Percentiles rank a stretch among this genome's conserved stretches.
phyloP scores from a whole-genome alignment of 441 rosid species.

The Adansonia madagascariensis region DNA sequence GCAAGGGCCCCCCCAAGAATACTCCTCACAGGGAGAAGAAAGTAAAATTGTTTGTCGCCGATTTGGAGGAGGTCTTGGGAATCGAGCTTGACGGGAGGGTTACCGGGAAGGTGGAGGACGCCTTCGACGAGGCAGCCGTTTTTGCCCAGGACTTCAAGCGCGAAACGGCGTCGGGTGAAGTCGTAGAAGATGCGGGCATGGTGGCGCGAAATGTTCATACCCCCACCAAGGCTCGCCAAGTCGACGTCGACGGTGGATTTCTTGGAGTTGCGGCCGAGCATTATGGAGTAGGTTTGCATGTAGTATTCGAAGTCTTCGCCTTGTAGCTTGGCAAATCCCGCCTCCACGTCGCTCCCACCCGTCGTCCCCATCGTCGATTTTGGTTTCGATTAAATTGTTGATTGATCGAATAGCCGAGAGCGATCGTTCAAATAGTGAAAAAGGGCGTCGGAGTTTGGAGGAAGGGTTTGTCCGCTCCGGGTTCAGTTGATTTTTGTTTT shows the following conservation, averaged over 20 bases:
- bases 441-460: not conserved
- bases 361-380: slow-evolving; percentile 53
- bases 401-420: not conserved
- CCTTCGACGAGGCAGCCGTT: slow-evolving; percentile 97
- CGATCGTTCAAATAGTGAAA: not conserved
- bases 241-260: slow-evolving; percentile 94
- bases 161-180: slow-evolving; percentile 92
- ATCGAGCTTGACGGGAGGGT: slow-evolving; percentile 88
- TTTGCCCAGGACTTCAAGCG: slow-evolving; percentile 93
- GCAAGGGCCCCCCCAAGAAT: slow-evolving; percentile 77
- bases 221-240: slow-evolving; percentile 88
- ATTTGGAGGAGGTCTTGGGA: slow-evolving; percentile 89
- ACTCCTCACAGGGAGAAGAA: slow-evolving; percentile 82
- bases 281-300: slow-evolving; percentile 95
- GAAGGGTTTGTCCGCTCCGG: not conserved
- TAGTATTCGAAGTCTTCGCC: slow-evolving; percentile 98
- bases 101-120: slow-evolving; percentile 91
- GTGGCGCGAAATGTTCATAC: slow-evolving; percentile 94
- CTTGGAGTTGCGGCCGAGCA: slow-evolving; percentile 93
- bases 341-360: slow-evolving; percentile 80
- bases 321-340: slow-evolving; percentile 94
- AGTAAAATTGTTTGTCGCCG: slow-evolving; percentile 92
- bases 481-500: not conserved
- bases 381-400: not conserved
- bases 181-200: slow-evolving; percentile 94